Evolutionary conservation across 2,329 filamentous ascomycete genomes (phyloP).

Genomic region (Cladophialophora immunda): DNA sequence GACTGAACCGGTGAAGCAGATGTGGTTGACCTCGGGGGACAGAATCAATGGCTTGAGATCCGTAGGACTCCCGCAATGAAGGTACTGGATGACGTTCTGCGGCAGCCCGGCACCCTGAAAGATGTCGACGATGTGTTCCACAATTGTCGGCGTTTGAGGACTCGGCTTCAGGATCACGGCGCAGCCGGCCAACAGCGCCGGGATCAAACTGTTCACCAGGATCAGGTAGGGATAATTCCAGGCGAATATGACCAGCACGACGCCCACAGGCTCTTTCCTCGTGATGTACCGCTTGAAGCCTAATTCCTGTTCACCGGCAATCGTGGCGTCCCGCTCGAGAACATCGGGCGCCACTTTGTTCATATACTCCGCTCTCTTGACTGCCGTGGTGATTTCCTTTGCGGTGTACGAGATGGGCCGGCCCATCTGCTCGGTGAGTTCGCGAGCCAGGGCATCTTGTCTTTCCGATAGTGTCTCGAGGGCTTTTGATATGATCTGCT

Average conservation of each 20-base stretch:
- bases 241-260: constrained; percentile 87
- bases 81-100: constrained; percentile 84
- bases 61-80: constrained; percentile 83
- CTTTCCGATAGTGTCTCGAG: constrained; percentile 73
- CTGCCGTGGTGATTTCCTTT: constrained; percentile 83
- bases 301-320: constrained; percentile 78
- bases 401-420: constrained; percentile 86
- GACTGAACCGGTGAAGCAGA: constrained; percentile 95
- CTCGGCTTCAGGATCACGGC: constrained; percentile 93
- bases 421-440: constrained; percentile 95
- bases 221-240: constrained; percentile 99
- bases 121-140: constrained; percentile 79
- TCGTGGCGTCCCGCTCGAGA: constrained; percentile 71
- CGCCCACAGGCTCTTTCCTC: constrained; percentile 85
- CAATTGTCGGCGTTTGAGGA: constrained; percentile 91
- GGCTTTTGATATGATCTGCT: constrained; percentile 82
- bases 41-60: constrained; percentile 81
- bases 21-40: constrained; percentile 76
- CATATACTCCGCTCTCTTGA: constrained; percentile 85
- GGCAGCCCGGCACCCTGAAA: constrained; percentile 85
- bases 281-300: constrained; percentile 87
- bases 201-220: constrained; percentile 89
- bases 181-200: constrained; percentile 89
- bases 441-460: constrained; percentile 81
- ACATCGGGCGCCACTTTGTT: constrained; percentile 82